Percentiles rank a stretch among this genome's conserved stretches.
Conservation (phyloP, 2,329 filamentous ascomycete genomes). For the Penicillium sp. region DNA sequence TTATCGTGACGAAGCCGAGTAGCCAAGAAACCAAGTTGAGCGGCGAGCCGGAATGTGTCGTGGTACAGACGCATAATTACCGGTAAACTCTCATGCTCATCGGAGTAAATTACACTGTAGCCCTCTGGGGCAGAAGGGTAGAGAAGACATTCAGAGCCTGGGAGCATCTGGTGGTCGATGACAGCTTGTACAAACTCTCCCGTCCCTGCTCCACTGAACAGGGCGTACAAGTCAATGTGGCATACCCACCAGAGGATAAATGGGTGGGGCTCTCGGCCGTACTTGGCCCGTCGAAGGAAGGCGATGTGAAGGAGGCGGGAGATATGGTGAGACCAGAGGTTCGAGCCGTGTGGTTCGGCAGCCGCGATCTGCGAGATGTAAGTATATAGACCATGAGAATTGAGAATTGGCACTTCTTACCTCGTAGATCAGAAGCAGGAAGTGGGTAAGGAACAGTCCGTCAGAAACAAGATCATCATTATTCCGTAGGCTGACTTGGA, state of each 20-base stretch:
- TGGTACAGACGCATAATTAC: slow-evolving; percentile 48
- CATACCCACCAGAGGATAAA: slow-evolving; percentile 57
- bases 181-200: slow-evolving; percentile 53
- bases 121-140: slow-evolving; percentile 37
- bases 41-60: slow-evolving; percentile 47
- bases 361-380: slow-evolving; percentile 44
- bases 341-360: slow-evolving; percentile 47
- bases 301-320: slow-evolving; percentile 53
- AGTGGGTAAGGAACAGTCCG: slow-evolving; percentile 58
- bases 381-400: slow-evolving; percentile 14
- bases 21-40: slow-evolving; percentile 47
- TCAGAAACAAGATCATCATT: slow-evolving; percentile 56
- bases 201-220: slow-evolving; percentile 53
- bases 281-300: slow-evolving; percentile 48
- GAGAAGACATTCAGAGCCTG: slow-evolving; percentile 41
- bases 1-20: slow-evolving; percentile 42
- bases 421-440: slow-evolving; percentile 58
- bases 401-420: slow-evolving; percentile 33
- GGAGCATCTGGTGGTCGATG: slow-evolving; percentile 50
- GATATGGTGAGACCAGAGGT: slow-evolving; percentile 57
- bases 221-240: slow-evolving; percentile 56
- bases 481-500: slow-evolving; percentile 47
- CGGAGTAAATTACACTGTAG: slow-evolving; percentile 38
- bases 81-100: slow-evolving; percentile 41
- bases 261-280: slow-evolving; percentile 48